These are phyloP conservation scores for Aspergillus pseudoviridinutans DNA, from an alignment of 2,329 filamentous ascomycete species.

Conservation along the genomic window DNA sequence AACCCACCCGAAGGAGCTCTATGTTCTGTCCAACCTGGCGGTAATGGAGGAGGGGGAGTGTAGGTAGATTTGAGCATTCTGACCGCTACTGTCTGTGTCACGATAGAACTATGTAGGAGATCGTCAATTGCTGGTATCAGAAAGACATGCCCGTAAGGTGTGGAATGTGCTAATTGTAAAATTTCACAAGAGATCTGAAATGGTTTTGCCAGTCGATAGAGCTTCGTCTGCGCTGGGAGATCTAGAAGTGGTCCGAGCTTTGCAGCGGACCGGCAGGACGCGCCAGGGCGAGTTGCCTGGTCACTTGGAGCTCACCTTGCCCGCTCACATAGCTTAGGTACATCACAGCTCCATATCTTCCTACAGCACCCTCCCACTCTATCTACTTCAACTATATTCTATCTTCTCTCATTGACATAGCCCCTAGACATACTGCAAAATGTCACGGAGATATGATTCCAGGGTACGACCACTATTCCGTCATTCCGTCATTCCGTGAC, in stretches of 20 bases:
- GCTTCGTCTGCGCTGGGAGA: conserved; percentile 10
- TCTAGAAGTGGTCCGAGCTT: conserved; percentile 36
- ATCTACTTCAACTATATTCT: conserved; percentile 5
- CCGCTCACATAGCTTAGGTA: conserved; percentile 16
- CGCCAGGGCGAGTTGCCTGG: conserved; percentile 39
- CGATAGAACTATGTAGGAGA: neutral
- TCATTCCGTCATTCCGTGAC: conserved; percentile 16
- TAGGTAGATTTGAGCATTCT: conserved; percentile 76
- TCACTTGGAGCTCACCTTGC: conserved; percentile 32
- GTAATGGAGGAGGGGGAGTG: conserved; percentile 62
- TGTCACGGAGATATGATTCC: conserved; percentile 98
- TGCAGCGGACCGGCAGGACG: conserved; percentile 31
- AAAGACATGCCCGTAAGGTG: neutral
- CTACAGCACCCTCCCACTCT: conserved; percentile 7
- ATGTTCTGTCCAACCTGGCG: conserved; percentile 87
- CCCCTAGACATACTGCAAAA: conserved; percentile 43
- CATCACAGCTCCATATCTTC: conserved; percentile 10
- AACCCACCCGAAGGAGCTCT: conserved; percentile 69
- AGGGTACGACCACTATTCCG: conserved; percentile 60
- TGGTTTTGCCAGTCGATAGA: neutral
- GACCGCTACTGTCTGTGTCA: neutral
- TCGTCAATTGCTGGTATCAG: neutral
- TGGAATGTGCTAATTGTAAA: neutral
- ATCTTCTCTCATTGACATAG: conserved; percentile 9
- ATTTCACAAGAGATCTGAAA: neutral